Evolutionary conservation across 371 early-diverging fungal genomes (phyloP), one percentile per base, ranked within the genome.

Genomic region (Paraphysoderma sedebokerense): DNA sequence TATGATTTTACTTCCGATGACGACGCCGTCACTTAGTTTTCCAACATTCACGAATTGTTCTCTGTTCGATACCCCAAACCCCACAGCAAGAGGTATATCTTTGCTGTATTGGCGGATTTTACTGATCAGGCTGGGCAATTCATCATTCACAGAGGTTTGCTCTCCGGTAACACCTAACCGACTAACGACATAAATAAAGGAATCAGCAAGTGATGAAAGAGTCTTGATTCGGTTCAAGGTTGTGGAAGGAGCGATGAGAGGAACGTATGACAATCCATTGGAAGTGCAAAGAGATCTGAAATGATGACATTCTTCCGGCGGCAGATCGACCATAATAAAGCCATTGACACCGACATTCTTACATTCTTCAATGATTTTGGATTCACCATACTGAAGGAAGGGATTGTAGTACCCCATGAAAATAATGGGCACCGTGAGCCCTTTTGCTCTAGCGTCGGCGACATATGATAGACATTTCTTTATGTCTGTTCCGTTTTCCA

Each of bases 401-500:
- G 93, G 89, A 63, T 97, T 97, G 72, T 84, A 92, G 75, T 97
- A 97, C 29, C 93, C 95, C 96, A 97, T 95, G 53, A 97, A 83
- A 24, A 97, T 71, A 31, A 97, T 73, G 8, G 98, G 98, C 8
- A 79, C 74, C 46, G 68, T 76, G n/a, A 95, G 75, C 12, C 95
- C 95, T 38, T 68, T 67, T 24, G 66, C 54, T 34, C 93, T 81
- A 4, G 95, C 95, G 49, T 79, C 68, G 17, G 66, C 60, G 23
- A 91, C 91, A 56, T 79, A 75, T 27, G 73, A 65, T 41, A 93
- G 65, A 63, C 92, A 91, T 58, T 65, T 64, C 4, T 72, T 60
- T 44, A 95, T 70, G 61, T 87, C 87, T 6, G 83, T 70, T 12
- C 71, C 65, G 52, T 92, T 67, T 47, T 74, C 57, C 11, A 93